Conservation (phyloP, 2,329 filamentous ascomycete species). For the Aspergillus sp. region DNA sequence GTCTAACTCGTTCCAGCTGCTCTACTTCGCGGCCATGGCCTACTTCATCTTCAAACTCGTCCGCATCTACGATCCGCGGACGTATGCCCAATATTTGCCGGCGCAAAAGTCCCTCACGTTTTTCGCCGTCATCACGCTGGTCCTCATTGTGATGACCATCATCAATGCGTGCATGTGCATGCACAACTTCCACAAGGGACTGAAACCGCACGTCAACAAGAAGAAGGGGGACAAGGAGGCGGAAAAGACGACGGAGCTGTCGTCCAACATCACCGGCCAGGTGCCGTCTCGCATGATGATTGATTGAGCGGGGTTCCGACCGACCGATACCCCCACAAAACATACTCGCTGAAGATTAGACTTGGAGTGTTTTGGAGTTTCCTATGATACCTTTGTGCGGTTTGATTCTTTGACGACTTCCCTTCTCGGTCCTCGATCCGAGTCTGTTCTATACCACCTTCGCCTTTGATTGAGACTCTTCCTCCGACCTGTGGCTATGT, state of each 20-base stretch:
- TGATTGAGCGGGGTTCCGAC: constrained; percentile 29
- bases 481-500: constrained; percentile 16
- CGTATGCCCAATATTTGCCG: constrained; percentile 65
- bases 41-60: constrained; percentile 99
- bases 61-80: constrained; percentile 77
- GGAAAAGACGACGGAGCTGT: constrained; percentile 42
- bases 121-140: constrained; percentile 89
- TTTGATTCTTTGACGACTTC: constrained; percentile 20
- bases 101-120: constrained; percentile 84
- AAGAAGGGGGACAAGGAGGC: constrained; percentile 54
- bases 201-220: constrained; percentile 79
- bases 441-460: background rate
- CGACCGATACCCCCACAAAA: constrained; percentile 2
- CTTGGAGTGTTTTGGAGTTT: constrained; percentile 21
- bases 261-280: constrained; percentile 33
- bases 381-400: constrained; percentile 31
- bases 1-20: constrained; percentile 46
- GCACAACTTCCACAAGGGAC: constrained; percentile 82
- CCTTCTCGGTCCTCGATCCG: constrained; percentile 12
- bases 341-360: constrained; percentile 11
- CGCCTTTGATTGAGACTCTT: constrained; percentile 17
- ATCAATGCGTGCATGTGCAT: constrained; percentile 83
- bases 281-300: constrained; percentile 47
- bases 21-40: constrained; percentile 84
- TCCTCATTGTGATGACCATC: constrained; percentile 86